Percentiles rank a stretch among this genome's conserved stretches.
Evolutionary conservation across 163 green algal species (phyloP).

Genomic region (Picocystis sp.): DNA sequence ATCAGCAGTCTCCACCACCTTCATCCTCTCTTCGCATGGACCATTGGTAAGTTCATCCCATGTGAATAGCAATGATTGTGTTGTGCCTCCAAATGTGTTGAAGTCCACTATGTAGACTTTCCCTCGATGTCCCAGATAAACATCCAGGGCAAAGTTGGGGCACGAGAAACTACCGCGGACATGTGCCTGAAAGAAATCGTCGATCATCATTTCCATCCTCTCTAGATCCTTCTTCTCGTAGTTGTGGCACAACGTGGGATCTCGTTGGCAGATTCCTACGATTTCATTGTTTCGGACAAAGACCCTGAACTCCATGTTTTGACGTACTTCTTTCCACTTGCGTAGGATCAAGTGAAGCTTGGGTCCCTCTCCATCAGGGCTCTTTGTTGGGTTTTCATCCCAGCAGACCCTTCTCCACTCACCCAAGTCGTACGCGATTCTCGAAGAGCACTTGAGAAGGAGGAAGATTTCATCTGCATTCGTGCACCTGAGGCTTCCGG

Average conservation of each 20-base stretch:
- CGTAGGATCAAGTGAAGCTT: slow-evolving; percentile 42
- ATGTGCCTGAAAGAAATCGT: slow-evolving; percentile 8
- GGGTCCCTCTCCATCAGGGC: too few species aligned
- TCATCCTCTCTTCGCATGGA: slow-evolving; percentile 1
- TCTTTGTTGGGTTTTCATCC: neutral
- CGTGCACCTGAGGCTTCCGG: slow-evolving; percentile 36
- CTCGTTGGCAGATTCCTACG: slow-evolving; percentile 56
- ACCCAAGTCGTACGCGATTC: slow-evolving; percentile 63
- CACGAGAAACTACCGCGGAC: slow-evolving; percentile 8
- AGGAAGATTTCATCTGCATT: slow-evolving; percentile 74
- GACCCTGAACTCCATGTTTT: slow-evolving; percentile 74
- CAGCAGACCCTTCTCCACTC: slow-evolving; percentile 18
- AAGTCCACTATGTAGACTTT: slow-evolving; percentile 71
- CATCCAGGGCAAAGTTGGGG: slow-evolving; percentile 37
- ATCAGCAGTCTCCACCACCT: too few species aligned
- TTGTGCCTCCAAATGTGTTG: slow-evolving; percentile 60
- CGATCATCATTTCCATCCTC: slow-evolving; percentile 4
- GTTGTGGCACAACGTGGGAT: slow-evolving; percentile 25
- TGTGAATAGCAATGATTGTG: slow-evolving; percentile 66
- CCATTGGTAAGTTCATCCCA: slow-evolving; percentile 66
- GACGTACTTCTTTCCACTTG: slow-evolving; percentile 53
- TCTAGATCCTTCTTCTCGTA: neutral
- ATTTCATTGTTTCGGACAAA: slow-evolving; percentile 55
- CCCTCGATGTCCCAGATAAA: slow-evolving; percentile 21
- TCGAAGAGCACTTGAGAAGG: slow-evolving; percentile 78